phyloP scores from a whole-genome alignment of 1,284 basidiomycete species.

The Omphalotus olearius region DNA sequence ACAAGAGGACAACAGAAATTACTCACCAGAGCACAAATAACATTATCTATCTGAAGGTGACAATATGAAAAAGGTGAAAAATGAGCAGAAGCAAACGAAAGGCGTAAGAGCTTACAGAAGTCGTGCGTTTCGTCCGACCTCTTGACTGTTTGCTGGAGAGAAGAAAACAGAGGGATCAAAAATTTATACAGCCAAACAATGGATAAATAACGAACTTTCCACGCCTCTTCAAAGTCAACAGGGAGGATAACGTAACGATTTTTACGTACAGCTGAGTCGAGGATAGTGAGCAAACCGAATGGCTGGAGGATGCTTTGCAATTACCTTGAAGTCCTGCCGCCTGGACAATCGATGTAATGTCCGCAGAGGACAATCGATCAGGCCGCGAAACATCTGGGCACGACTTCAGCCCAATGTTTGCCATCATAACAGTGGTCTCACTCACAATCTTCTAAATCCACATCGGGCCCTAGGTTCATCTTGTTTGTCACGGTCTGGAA shows the following conservation, averaged over 20 bases:
- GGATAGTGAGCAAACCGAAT: slow-evolving; percentile 8
- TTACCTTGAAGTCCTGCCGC: slow-evolving; percentile 95
- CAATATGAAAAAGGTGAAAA: background rate
- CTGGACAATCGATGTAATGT: slow-evolving; percentile 95
- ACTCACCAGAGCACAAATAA: background rate
- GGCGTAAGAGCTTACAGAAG: slow-evolving; percentile 69
- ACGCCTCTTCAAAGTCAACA: slow-evolving; percentile 97
- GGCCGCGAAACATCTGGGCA: slow-evolving; percentile 89
- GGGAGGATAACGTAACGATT: slow-evolving; percentile 98
- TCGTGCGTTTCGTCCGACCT: slow-evolving; percentile 91
- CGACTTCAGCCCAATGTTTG: background rate
- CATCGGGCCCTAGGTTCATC: slow-evolving; percentile 98
- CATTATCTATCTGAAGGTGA: slow-evolving; percentile 18
- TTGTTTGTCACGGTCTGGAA: slow-evolving; percentile 98
- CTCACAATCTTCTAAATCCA: slow-evolving; percentile 97
- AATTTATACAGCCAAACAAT: slow-evolving; percentile 30
- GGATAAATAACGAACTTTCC: slow-evolving; percentile 81
- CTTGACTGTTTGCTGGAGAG: slow-evolving; percentile 84
- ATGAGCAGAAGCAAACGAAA: background rate
- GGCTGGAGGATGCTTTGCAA: slow-evolving; percentile 10
- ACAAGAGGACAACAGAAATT: slow-evolving; percentile 17
- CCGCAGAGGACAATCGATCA: slow-evolving; percentile 92
- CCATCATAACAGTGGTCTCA: slow-evolving; percentile 13
- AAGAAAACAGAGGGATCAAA: slow-evolving; percentile 28
- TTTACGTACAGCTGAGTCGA: slow-evolving; percentile 81